Base-by-base conservation (phyloP, 441 rosid genomes). In the Biscutella laevigata region DNA sequence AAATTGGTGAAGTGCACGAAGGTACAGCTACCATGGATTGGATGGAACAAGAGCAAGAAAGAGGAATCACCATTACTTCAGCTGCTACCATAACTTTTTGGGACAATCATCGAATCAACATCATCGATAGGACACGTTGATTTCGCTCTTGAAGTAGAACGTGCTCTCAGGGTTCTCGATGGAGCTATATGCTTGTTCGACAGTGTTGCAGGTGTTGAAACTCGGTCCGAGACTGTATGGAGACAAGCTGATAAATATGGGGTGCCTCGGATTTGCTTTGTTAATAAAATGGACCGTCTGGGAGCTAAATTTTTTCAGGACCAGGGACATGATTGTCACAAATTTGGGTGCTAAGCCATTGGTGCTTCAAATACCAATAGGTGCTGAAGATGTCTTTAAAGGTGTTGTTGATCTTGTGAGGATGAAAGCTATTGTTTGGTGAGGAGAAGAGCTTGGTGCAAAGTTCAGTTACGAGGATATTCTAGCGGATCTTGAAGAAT, bases 11-110 rank as follows among this genome's bases (percentile, higher is more conserved):
- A 73, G 98, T 91, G 2, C 96, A 91, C 4, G 98, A 91, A 67
- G 96, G 94, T 39, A 91, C 98, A 4, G 96, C 98, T 33, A 91
- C 98, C 17, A 91, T 91, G 98, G 98, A 91, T 60, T 91, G 98
- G 96, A 91, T 91, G 96, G 96, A 91, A 59, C 98, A 91, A 75
- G 96, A 91, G 59, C 98, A 91, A 59, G 98, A 91, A 67, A 81
- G 98, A 77, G 98, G 98, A 57, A 87, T 91, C 62, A 91, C 98
- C 24, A 87, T 91, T 20, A 91, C 98, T 14, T 87, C 98, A 7
- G 98, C 96, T 17, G 98, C 96, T 30, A 91, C 98, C 16, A 87
- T 96, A 19, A 74, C 98, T 8, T 87, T 78, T 54, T 87, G 98
- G 96, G 69, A 87, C 66, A 76, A 87, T 5, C 96, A 87, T 35